Evolutionary conservation across 495 filamentous ascomycete species (phyloP), one percentile per base, ranked within the genome.

Genomic region (Penicillium longicatenatum): DNA sequence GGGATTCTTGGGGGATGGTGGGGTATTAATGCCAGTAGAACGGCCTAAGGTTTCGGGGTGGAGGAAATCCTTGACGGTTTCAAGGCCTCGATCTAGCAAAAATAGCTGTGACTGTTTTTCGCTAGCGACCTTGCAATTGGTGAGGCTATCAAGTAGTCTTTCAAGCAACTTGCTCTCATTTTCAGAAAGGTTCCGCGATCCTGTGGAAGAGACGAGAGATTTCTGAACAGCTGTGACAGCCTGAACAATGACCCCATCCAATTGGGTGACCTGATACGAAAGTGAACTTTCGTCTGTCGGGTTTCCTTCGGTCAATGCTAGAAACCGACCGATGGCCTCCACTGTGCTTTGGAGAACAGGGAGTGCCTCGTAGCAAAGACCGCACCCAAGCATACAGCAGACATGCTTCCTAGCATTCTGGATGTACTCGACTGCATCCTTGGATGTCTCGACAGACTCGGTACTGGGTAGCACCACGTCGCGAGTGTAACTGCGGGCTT

Each of bases 171-270:
- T 20, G 16, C 46, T 41, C 29, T 57, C 49, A 22, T 57, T 49
- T 16, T 37, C 54, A 17, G 59, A 50, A 14, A 57, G 59, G 12
- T 53, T 50, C 24, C 59, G 26, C 20, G 46, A 21, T 58, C 46
- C 65, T 11, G 30, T 58, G 14, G 26, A 58, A 47, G 31, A 56
- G 24, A 37, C 50, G 44, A 70, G 55, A 35, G 74, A 69, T 60
- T 79, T 79, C 19, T 77, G 70, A 14, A 76, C 66, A 39, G 75
- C 75, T 12, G 69, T 72, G 8, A 75, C 58, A 11, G 71, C 65
- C 61, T 78, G 75, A 17, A 79, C 70, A 16, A 79, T 64, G 43
- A 77, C 74, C 11, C 74, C 73, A 61, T 74, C 75, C 14, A 77
- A 62, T 2, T 55, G 48, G 9, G 57, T 66, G 6, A 77, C 54